A percentile compares a stretch with the other conserved stretches of the same genome.
Evolutionary conservation across 371 early-diverging fungal species (phyloP).

Genomic region (Lichtheimia corymbifera): DNA sequence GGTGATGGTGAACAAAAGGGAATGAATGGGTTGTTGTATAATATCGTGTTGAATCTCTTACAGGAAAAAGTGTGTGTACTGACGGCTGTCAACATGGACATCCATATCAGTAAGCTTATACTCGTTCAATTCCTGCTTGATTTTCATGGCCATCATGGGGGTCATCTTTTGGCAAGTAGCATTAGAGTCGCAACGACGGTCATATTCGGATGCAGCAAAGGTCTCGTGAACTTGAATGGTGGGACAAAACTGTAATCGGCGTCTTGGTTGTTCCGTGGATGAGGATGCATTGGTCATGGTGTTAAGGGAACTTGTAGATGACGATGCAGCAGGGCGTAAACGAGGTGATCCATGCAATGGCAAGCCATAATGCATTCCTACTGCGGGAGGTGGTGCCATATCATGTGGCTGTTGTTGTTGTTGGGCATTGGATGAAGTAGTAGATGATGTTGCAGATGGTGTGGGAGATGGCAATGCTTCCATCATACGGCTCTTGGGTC

Average conservation of each 20-base stretch:
- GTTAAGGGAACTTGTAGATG: constrained; percentile 19
- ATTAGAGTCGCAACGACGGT: constrained; percentile 64
- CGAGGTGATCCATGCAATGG: constrained; percentile 49
- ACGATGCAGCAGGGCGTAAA: constrained; percentile 43
- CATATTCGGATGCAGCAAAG: constrained; percentile 51
- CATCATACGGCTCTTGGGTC: neutral
- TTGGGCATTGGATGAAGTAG: constrained; percentile 18
- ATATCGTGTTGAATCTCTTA: constrained; percentile 4
- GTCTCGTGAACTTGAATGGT: constrained; percentile 22
- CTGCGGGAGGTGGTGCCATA: constrained; percentile 17
- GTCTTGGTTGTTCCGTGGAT: constrained; percentile 3
- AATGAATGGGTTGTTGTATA: neutral
- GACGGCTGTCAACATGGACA: constrained; percentile 74
- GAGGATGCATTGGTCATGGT: constrained; percentile 5
- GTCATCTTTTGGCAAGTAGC: constrained; percentile 65
- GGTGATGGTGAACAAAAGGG: neutral
- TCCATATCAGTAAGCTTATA: constrained; percentile 77
- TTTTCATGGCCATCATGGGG: constrained; percentile 63
- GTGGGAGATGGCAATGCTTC: constrained; percentile 29
- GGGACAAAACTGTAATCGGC: constrained; percentile 19
- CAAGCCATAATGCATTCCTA: constrained; percentile 43
- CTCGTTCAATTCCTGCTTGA: constrained; percentile 77
- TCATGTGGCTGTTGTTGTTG: constrained; percentile 12
- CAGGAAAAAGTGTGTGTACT: constrained; percentile 39
- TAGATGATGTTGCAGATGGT: constrained; percentile 37